These are phyloP conservation scores for Aureobasidium melanogenum DNA, from an alignment of 2,329 filamentous ascomycete species.

Conservation along the genomic window DNA sequence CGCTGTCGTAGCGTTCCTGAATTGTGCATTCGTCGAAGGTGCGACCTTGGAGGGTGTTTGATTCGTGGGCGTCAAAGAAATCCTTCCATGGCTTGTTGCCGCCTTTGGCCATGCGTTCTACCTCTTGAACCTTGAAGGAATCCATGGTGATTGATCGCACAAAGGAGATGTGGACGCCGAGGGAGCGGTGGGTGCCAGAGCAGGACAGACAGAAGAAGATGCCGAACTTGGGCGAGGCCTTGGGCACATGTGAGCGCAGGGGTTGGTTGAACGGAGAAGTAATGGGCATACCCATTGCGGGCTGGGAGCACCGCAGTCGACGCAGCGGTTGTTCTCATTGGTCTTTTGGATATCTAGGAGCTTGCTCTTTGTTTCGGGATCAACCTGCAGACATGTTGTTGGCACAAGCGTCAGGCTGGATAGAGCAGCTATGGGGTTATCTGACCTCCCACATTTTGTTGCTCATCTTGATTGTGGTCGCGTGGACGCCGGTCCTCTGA, in stretches of 20 bases:
- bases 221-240: conserved; percentile 86
- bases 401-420: neutral
- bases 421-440: neutral
- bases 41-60: conserved; percentile 35
- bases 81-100: conserved; percentile 81
- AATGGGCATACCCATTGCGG: conserved; percentile 80
- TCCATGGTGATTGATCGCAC: conserved; percentile 98
- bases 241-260: conserved; percentile 4
- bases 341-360: conserved; percentile 86
- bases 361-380: conserved; percentile 95
- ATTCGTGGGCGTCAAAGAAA: conserved; percentile 63
- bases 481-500: too few relatives aligned
- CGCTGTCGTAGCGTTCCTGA: conserved; percentile 79
- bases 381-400: conserved; percentile 44
- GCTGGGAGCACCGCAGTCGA: conserved; percentile 89
- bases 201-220: conserved; percentile 98
- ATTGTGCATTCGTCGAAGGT: conserved; percentile 83
- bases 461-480: neutral
- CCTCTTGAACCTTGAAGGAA: conserved; percentile 87
- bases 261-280: neutral
- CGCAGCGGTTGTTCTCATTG: conserved; percentile 80
- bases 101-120: conserved; percentile 85
- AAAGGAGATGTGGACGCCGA: conserved; percentile 97
- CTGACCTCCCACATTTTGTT: conserved; percentile 72
- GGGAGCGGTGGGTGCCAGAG: conserved; percentile 85